phyloP scores from a whole-genome alignment of 2,329 filamentous ascomycete genomes.

The Colletotrichum sp. region DNA sequence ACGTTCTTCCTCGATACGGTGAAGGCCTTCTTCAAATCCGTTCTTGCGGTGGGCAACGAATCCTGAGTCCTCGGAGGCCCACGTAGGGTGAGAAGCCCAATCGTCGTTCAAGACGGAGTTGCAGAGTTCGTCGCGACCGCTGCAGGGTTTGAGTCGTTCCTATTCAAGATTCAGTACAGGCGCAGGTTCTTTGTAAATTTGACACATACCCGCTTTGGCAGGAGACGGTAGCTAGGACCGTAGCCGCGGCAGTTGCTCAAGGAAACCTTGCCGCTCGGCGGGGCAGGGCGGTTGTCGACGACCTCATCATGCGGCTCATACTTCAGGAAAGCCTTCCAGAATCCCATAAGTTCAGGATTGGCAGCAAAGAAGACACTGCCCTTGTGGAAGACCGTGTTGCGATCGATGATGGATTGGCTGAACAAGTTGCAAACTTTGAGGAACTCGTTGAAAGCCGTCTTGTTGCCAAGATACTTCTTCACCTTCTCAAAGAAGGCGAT shows the following conservation, averaged over 20 bases:
- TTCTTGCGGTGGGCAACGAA: constrained; percentile 99
- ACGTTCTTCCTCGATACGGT: constrained; percentile 95
- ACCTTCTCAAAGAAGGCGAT: constrained; percentile 94
- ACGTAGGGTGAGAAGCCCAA: constrained; percentile 98
- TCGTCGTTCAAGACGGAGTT: constrained; percentile 93
- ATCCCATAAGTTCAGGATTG: constrained; percentile 86
- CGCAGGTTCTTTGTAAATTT: neutral
- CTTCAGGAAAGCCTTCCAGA: constrained; percentile 84
- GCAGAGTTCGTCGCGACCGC: constrained; percentile 93
- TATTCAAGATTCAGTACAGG: constrained; percentile 26
- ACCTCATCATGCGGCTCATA: constrained; percentile 78
- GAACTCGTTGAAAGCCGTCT: constrained; percentile 93
- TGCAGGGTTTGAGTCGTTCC: constrained; percentile 90
- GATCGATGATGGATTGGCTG: constrained; percentile 90
- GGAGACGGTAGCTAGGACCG: constrained; percentile 90
- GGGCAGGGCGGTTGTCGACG: constrained; percentile 78
- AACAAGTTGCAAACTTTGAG: constrained; percentile 96
- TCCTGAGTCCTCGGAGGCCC: constrained; percentile 97
- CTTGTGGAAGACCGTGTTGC: constrained; percentile 80
- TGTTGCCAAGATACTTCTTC: constrained; percentile 95
- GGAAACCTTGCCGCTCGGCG: constrained; percentile 83
- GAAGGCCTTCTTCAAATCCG: constrained; percentile 89
- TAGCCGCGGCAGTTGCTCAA: constrained; percentile 95
- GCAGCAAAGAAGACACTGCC: constrained; percentile 85
- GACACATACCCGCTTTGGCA: constrained; percentile 75